Evolutionary conservation across 768 basidiomycete genomes (phyloP), one percentile per base, ranked within the genome.

Genomic region (Daedalea quercina): DNA sequence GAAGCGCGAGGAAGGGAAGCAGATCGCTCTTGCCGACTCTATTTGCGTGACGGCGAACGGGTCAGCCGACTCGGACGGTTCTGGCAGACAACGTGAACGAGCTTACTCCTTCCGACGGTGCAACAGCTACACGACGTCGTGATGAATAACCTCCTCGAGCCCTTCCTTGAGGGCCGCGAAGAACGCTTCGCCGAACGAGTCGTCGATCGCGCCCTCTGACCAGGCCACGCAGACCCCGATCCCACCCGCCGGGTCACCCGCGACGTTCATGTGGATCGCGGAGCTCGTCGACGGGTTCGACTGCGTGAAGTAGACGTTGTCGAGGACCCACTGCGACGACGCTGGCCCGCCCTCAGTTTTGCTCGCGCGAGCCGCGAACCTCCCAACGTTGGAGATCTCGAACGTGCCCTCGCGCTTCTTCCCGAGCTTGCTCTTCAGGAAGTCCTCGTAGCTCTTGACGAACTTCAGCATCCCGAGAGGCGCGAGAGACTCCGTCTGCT

Each of bases 371-470:
- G 20, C 3, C 24, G 53, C 56, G 49, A 71, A 68, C 3, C 55
- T 58, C 13, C 73, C 73, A 13, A 70, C 47, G 57, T 76, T 76
- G n/a, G 73, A 74, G 11, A 75, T 47, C 54, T 69, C 68, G 17
- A 75, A 49, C 28, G 65, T 66, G 17, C 17, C 57, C 4, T 52
- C 54, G 23, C 74, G 62, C 57, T 72, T 71, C 55, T 59, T 63
- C 15, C 69, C 70, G 17, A 70, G 50, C 54, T 61, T 61, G 1
- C 65, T 63, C 9, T 42, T 50, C 47, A 68, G 61, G 54, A 54
- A 74, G 3, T 52, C 56, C 24, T 59, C 61, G 50, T 67, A 68
- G 41, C 65, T 57, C 25, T 70, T 67, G 48, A 63, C 54, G 48
- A 60, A 69, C 35, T 63, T 63, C 35, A 75, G 56, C 57, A 69